Conservation (phyloP, 2,329 filamentous ascomycete genomes). For the Ilyonectria sp. region DNA sequence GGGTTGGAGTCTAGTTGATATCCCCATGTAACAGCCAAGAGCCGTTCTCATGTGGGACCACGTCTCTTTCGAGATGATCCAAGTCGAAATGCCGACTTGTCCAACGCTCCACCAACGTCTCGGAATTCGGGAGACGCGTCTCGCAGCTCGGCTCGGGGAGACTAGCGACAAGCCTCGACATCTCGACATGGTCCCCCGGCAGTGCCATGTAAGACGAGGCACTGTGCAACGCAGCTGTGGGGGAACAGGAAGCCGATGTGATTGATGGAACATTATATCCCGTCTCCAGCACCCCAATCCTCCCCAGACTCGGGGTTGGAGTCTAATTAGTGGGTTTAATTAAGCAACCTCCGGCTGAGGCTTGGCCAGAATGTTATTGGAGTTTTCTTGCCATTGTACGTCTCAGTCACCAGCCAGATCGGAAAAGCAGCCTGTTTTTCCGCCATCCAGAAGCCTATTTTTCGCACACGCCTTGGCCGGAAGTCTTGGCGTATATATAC, state of each 20-base stretch:
- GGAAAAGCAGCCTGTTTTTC: background rate
- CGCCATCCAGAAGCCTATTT: background rate
- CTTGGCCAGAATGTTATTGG: background rate
- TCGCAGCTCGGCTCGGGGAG: background rate
- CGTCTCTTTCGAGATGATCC: background rate
- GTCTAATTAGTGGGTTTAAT: background rate
- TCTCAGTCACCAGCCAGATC: background rate
- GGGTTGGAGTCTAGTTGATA: background rate
- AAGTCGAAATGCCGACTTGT: background rate
- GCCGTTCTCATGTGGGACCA: background rate
- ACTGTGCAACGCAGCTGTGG: background rate
- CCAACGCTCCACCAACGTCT: background rate
- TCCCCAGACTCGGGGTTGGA: background rate
- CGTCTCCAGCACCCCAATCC: background rate
- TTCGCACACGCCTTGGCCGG: background rate
- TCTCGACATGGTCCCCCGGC: background rate
- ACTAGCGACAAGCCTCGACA: background rate
- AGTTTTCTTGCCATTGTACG: background rate
- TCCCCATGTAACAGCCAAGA: background rate
- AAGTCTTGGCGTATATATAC: background rate
- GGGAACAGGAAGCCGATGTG: background rate
- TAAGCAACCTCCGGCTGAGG: too few species aligned
- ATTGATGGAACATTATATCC: background rate
- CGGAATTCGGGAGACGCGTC: background rate
- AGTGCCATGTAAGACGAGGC: background rate